Base-by-base conservation (phyloP, 2,329 filamentous ascomycete species). In the Dendrostoma leiphaemia region DNA sequence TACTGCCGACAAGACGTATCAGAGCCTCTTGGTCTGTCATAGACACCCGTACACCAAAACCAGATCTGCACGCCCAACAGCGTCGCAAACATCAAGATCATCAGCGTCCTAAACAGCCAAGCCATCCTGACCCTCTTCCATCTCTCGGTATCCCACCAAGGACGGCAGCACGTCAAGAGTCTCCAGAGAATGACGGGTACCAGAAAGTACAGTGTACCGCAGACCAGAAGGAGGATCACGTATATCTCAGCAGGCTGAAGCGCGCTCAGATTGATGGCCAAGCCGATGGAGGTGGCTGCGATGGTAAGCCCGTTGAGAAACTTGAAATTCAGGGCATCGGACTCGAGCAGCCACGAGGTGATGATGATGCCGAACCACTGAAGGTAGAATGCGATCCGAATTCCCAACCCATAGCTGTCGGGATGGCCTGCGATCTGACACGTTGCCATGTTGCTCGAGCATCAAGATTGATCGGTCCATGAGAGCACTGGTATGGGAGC, bases 21-120 rank as follows among this genome's bases (percentile, higher is more conserved):
- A 15, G 34, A 48, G 4, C 31, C 43, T 21, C 13, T 13, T 35
- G 44, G 50, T 19, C 51, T 31, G 15, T 47, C 28, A 15, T 58
- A 55, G 1, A 65, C 60, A 1, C 62, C 63, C 0, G 45, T 40
- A 3, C 52, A 59, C 63, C 63, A 65, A 54, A 63, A 61, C 61
- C 61, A 63, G 5, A 61, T 53, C 41, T 60, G 54, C 15, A 61
- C 55, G 24, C 58, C 31, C 26, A 59, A 32, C 9, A 62, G 23
- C 4, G 50, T 51, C 2, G 57, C 49, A 17, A 57, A 53, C 41
- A 56, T 35, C 2, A 57, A 26, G 19, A 49, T 48, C 46, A 48
- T 55, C 2, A 49, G 29, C 29, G 58, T 34, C 19, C 44, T 34
- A 37, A 53, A 56, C 10, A 55, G 37, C 35, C 48, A 57, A 6